phyloP scores from a whole-genome alignment of 371 early-diverging fungal genomes.

The Mortierella sp. region DNA sequence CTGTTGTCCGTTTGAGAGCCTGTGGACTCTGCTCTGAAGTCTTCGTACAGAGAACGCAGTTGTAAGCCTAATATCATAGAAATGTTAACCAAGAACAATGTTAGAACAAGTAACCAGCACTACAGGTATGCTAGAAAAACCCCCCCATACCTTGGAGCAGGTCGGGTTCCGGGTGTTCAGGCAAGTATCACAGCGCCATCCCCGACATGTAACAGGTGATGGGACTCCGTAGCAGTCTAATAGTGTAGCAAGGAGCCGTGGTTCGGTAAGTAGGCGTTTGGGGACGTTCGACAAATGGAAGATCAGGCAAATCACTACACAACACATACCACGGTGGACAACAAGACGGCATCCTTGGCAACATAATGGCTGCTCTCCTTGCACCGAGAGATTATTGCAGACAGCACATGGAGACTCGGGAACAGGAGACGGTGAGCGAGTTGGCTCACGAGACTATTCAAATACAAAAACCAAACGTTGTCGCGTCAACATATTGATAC shows the following conservation, averaged over 20 bases:
- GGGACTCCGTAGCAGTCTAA: slow-evolving; percentile 65
- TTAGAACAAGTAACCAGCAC: too few species aligned
- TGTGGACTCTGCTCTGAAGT: slow-evolving; percentile 45
- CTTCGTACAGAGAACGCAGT: slow-evolving; percentile 71
- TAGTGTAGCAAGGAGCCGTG: background rate
- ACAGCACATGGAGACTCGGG: slow-evolving; percentile 63
- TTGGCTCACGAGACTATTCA: slow-evolving; percentile 36
- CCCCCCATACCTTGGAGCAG: slow-evolving; percentile 64
- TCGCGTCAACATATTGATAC: too few species aligned
- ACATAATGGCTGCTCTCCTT: slow-evolving; percentile 51
- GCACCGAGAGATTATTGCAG: slow-evolving; percentile 51
- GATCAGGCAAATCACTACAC: background rate
- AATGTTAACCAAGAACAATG: too few species aligned
- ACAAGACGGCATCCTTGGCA: slow-evolving; percentile 73
- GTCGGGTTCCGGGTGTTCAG: slow-evolving; percentile 66
- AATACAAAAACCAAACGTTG: too few species aligned
- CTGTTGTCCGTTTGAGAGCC: slow-evolving; percentile 89
- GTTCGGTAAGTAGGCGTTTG: too few species aligned
- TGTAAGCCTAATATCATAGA: slow-evolving; percentile 57
- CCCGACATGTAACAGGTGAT: slow-evolving; percentile 4
- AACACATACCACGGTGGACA: slow-evolving; percentile 65
- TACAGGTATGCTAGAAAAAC: too few species aligned
- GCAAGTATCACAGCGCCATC: slow-evolving; percentile 76
- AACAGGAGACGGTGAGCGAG: slow-evolving; percentile 32
- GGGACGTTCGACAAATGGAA: background rate